Conservation (phyloP, 1,284 basidiomycete species). For the Mycena sp. region DNA sequence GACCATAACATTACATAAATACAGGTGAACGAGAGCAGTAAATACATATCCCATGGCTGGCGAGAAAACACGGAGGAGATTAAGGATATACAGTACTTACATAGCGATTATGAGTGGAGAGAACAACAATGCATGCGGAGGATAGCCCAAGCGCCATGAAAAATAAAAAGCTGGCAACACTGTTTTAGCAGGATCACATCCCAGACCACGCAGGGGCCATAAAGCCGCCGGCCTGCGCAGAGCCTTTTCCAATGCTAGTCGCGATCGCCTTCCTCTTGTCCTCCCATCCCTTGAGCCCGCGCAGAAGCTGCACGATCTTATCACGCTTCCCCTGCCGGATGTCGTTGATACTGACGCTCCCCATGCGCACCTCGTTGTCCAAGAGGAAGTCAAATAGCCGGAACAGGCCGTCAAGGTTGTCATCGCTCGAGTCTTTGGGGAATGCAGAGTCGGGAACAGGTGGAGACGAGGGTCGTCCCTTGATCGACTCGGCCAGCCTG, state of each 20-base stretch:
- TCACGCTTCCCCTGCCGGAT: constrained; percentile 81
- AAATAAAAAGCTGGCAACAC: not conserved
- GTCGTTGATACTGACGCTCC: constrained; percentile 91
- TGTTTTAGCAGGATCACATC: not conserved
- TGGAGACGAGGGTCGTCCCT: constrained; percentile 70
- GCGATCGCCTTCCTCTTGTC: constrained; percentile 70
- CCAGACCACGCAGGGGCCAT: constrained; percentile 38
- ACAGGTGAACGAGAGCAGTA: constrained; percentile 8
- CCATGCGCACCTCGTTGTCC: constrained; percentile 90
- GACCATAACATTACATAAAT: no score
- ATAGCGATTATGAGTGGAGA: constrained; percentile 2
- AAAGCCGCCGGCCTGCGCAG: constrained; percentile 46
- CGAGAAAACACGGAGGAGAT: not conserved
- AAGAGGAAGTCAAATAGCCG: constrained; percentile 89
- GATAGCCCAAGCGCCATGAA: not conserved
- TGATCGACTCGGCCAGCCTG: constrained; percentile 80
- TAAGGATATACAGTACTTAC: constrained; percentile 14
- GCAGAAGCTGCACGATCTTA: constrained; percentile 81
- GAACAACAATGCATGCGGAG: not conserved
- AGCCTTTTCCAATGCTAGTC: constrained; percentile 59
- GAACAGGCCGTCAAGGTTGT: constrained; percentile 90
- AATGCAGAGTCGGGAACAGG: constrained; percentile 84
- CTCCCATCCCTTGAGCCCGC: constrained; percentile 81
- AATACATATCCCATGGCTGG: constrained; percentile 15
- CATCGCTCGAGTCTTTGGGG: constrained; percentile 71